phyloP scores from a whole-genome alignment of 2,329 filamentous ascomycete species.

The Trichoderma atrobrunneum region DNA sequence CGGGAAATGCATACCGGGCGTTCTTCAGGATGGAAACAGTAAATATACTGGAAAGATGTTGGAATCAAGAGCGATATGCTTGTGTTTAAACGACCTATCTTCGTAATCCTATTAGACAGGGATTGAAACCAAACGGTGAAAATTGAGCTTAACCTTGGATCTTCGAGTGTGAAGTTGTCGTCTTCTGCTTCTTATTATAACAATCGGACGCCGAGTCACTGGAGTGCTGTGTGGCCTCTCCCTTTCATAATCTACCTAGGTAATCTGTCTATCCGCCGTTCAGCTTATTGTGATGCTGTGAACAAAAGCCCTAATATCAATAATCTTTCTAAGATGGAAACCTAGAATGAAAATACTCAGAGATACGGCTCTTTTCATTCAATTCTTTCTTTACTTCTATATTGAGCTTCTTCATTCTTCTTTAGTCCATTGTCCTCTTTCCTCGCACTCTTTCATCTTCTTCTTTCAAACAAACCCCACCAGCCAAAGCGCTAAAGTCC shows the following conservation, averaged over 20 bases:
- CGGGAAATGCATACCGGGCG: conserved; percentile 12
- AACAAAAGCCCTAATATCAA: neutral
- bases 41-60: neutral
- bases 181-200: too few species aligned
- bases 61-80: neutral
- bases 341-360: neutral
- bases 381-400: neutral
- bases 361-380: neutral
- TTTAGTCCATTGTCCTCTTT: neutral
- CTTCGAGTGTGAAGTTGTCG: too few species aligned
- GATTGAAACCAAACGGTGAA: accelerated
- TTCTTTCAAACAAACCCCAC: neutral
- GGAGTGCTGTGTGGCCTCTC: too few species aligned
- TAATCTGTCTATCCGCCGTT: neutral
- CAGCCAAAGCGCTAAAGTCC: neutral
- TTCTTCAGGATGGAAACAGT: conserved; percentile 1
- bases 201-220: too few species aligned
- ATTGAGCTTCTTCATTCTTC: neutral
- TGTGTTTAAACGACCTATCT: neutral
- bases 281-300: neutral
- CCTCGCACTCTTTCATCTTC: neutral
- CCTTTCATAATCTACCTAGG: neutral
- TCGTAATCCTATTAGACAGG: neutral
- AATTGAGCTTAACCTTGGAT: neutral
- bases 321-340: neutral